Evolutionary conservation across 2,329 filamentous ascomycete species (phyloP).

Genomic region (Xenoacremonium recifei): DNA sequence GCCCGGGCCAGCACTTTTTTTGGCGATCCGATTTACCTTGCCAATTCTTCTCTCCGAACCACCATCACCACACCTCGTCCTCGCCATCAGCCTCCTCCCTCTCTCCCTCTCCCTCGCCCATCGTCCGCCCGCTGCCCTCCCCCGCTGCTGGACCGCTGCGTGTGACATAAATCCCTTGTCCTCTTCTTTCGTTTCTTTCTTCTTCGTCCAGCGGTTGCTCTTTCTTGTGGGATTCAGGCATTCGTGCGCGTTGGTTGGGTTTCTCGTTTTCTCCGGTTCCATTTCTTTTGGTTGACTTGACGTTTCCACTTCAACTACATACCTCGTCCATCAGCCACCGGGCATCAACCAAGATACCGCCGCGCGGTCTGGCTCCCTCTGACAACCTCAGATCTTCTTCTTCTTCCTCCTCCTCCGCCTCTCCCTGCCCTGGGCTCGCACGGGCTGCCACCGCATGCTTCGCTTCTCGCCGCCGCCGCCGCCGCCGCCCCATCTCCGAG

Average conservation of each 20-base stretch:
- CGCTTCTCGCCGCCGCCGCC: too few species aligned
- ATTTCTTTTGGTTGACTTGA: too few species aligned
- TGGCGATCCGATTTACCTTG: slow-evolving; percentile 27
- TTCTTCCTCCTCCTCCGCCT: slow-evolving; percentile 12
- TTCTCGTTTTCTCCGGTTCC: slow-evolving; percentile 20
- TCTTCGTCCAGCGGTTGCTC: slow-evolving; percentile 23
- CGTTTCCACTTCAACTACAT: slow-evolving; percentile 7
- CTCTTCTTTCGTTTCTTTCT: slow-evolving; percentile 13
- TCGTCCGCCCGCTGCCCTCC: not conserved
- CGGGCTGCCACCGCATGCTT: slow-evolving; percentile 28
- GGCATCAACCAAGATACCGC: slow-evolving; percentile 13
- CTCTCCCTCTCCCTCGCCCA: not conserved
- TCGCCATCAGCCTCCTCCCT: slow-evolving; percentile 3
- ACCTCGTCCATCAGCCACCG: not conserved
- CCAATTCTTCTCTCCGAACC: slow-evolving; percentile 32
- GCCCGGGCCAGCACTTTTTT: slow-evolving; percentile 27
- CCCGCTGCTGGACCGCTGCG: not conserved
- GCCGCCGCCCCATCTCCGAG: slow-evolving; percentile 25
- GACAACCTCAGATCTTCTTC: slow-evolving; percentile 15
- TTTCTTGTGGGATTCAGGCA: slow-evolving; percentile 15
- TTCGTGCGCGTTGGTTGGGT: slow-evolving; percentile 13
- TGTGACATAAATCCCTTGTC: slow-evolving; percentile 4
- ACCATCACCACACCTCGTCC: slow-evolving; percentile 24
- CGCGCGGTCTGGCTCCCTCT: slow-evolving; percentile 27
- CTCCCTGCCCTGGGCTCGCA: slow-evolving; percentile 14